These are phyloP conservation scores for Trametes punicea DNA, from an alignment of 768 basidiomycete genomes.

Conservation along the genomic window DNA sequence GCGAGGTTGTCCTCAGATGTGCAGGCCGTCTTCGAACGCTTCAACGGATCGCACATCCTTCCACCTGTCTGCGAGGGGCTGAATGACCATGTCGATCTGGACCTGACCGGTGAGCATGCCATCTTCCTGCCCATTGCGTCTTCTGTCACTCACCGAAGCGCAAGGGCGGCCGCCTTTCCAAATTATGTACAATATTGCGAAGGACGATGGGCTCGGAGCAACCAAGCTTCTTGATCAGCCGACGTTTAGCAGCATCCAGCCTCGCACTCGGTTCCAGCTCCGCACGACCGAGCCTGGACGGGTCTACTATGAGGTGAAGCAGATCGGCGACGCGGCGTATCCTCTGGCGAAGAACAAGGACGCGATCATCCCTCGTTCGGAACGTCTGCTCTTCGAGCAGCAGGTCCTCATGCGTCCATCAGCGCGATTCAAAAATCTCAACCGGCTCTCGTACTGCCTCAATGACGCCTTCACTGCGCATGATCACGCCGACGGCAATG, in stretches of 20 bases:
- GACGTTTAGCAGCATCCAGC: slow-evolving; percentile 81
- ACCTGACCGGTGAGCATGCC: slow-evolving; percentile 55
- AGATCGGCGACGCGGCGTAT: slow-evolving; percentile 83
- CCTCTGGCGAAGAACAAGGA: slow-evolving; percentile 67
- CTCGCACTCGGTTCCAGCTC: slow-evolving; percentile 74
- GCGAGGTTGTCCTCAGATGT: slow-evolving; percentile 64
- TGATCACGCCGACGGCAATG: slow-evolving; percentile 52
- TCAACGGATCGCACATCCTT: slow-evolving; percentile 74
- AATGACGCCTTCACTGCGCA: slow-evolving; percentile 60
- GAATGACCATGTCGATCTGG: slow-evolving; percentile 79
- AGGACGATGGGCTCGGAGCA: slow-evolving; percentile 62
- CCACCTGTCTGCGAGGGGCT: slow-evolving; percentile 80
- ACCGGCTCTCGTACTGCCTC: slow-evolving; percentile 71
- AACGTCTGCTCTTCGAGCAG: slow-evolving; percentile 79
- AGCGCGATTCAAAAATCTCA: slow-evolving; percentile 68
- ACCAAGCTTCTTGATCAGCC: slow-evolving; percentile 72
- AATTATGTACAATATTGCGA: slow-evolving; percentile 83
- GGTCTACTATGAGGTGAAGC: slow-evolving; percentile 88
- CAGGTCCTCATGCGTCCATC: slow-evolving; percentile 78
- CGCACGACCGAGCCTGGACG: slow-evolving; percentile 74
- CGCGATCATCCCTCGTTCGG: slow-evolving; percentile 60
- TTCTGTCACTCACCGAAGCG: background rate
- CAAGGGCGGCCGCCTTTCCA: slow-evolving; percentile 93
- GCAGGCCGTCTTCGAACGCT: slow-evolving; percentile 51
- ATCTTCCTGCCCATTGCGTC: background rate